Evolutionary conservation across 495 filamentous ascomycete species (phyloP), one percentile per base, ranked within the genome.

Genomic region (Xylaria nigripes): DNA sequence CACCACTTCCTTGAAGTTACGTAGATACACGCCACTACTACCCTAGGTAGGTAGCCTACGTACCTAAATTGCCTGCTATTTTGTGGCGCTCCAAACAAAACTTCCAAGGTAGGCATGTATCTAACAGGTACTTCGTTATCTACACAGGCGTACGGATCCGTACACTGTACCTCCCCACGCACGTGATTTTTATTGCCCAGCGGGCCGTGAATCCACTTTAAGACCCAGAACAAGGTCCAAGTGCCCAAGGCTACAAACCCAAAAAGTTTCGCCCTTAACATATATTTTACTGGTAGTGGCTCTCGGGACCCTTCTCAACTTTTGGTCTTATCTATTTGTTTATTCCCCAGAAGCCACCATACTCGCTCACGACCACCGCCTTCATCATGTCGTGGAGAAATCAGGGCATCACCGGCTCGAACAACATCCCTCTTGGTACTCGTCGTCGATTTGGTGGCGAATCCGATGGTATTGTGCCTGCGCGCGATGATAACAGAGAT

Each of bases 401-500:
- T 63, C 89, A 95, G 76, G 94, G 94, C 50, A 93, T 95, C 65
- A 99, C 94, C 12, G 94, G 94, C 45, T 96, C 94, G 42, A 99
- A 99, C 74, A 97, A 96, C 61, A 93, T 97, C 64, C 94, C 94
- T 58, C 73, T 99, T 55, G 94, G 94, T 27, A 87, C 79, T 58
- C 78, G 85, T 54, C 89, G 94, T 62, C 87, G 91, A 56, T 94
- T 96, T 60, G 84, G 80, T 49, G 86, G 79, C 50, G 85, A 86
- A 47, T 67, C 61, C 45, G 74, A 79, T 30, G 83, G 85, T 62
- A 79, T 76, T 57, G 78, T 18, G 42, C n/a, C 22, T 18, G 50
- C 32, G 25, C 62, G 50, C 49, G 55, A 58, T 42, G 53, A 50
- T 23, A 40, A 27, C 25, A 36, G 44, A 32, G 60, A 61, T 48